Evolutionary conservation across 345 rosid genomes (phyloP), one percentile per base, ranked within the genome.

Genomic region (Draba incana): DNA sequence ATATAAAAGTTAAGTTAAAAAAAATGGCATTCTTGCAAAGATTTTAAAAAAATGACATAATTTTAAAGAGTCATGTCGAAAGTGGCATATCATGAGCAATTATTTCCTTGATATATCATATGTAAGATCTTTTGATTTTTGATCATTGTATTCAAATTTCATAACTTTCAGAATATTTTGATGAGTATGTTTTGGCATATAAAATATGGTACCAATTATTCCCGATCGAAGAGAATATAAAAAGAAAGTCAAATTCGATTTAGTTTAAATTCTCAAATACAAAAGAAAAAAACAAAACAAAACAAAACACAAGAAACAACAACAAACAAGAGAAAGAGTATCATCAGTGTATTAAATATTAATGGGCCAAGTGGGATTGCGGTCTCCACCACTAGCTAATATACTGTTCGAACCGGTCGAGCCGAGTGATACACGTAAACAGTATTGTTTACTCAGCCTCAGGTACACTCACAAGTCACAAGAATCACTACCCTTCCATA

Each of bases 351-450:
- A 47, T 73, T 73, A 47, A 33, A 47, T 53, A 47, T 73, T 73
- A 47, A 33, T 58, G 16, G 59, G 58, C 55, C 44, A 31, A 65
- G 77, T 73, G 77, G 66, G 42, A 65, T 50, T 66, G 77, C 72
- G 77, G 77, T 66, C 72, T 58, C 77, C 77, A 73, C 77, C 77
- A 73, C 71, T 72, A 31, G 45, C 39, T 49, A 57, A 20, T 57
- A 49, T 28, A 57, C 60, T 53, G 70, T 64, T 56, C 27, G 56
- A 12, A 47, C 75, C 52, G 56, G 27, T 60, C 61, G 54, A 70
- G 15, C 56, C 41, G 64, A 64, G 5, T 47, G 15, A 35, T 38
- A 38, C 43, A 63, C 6, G n/a, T 20, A 24, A 44, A 63, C 47
- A 10, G 4, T 62, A 30, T 28, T 43, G 45, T 62, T 57, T 24